Conservation (phyloP, 1,139 yeast genomes). For the Hyphopichia pseudoburtonii region DNA sequence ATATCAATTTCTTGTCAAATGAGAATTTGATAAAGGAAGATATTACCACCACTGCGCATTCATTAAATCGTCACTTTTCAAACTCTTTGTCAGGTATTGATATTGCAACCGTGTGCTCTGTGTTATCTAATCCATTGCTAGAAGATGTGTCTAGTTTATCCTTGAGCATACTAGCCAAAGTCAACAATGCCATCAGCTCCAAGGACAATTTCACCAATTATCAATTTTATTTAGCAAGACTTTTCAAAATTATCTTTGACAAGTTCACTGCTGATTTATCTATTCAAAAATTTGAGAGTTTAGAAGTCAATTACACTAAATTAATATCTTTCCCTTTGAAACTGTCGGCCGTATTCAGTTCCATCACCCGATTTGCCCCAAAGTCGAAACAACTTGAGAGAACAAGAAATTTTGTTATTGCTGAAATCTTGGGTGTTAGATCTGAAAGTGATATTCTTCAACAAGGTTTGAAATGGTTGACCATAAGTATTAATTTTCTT, state of each 20-base stretch:
- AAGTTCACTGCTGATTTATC: slow-evolving; percentile 29
- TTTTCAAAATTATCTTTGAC: slow-evolving; percentile 21
- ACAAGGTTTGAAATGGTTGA: slow-evolving; percentile 47
- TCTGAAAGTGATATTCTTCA: slow-evolving; percentile 34
- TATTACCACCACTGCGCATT: not conserved
- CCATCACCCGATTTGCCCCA: slow-evolving; percentile 34
- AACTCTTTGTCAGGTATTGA: not conserved
- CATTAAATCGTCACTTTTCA: not conserved
- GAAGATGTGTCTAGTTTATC: not conserved
- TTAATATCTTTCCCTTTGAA: slow-evolving; percentile 33
- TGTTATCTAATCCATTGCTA: not conserved
- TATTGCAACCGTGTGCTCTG: not conserved
- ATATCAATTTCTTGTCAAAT: slow-evolving; percentile 20
- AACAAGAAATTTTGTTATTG: slow-evolving; percentile 59
- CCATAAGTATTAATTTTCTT: slow-evolving; percentile 52
- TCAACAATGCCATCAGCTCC: not conserved
- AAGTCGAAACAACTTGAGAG: slow-evolving; percentile 41
- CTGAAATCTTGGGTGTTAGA: slow-evolving; percentile 61
- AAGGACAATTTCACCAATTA: not conserved
- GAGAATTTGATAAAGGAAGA: not conserved
- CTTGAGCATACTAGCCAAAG: not conserved
- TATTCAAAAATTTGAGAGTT: slow-evolving; percentile 22
- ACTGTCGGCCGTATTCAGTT: slow-evolving; percentile 37
- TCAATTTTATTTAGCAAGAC: slow-evolving; percentile 27
- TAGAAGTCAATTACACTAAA: slow-evolving; percentile 29